A percentile compares a stretch with the other conserved stretches of the same genome.
These are phyloP conservation scores for Monoraphidium neglectum DNA, from an alignment of 139 green algal species.

Conservation along the genomic window DNA sequence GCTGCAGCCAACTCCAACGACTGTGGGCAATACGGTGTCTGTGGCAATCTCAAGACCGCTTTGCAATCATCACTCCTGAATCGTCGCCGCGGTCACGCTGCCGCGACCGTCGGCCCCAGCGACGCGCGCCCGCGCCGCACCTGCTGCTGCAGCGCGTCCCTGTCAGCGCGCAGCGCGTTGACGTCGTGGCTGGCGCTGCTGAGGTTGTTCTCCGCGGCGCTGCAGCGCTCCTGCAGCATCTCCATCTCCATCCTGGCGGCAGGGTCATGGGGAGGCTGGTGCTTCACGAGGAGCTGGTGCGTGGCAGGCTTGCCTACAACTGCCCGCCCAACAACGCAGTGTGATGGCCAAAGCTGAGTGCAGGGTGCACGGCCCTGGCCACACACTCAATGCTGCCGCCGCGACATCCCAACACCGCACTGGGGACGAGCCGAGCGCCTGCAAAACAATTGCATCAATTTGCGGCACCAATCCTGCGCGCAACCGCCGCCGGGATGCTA, in stretches of 20 bases:
- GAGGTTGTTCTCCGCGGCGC: conserved; percentile 1
- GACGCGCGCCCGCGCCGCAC: too few relatives aligned
- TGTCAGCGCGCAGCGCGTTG: conserved; percentile 8
- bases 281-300: not conserved
- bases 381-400: too few relatives aligned
- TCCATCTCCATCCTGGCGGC: conserved; percentile 29
- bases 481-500: not conserved
- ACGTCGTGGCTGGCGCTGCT: conserved; percentile 8
- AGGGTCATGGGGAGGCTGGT: not conserved
- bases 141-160: conserved; percentile 16
- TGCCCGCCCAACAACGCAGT: not conserved
- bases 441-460: not conserved
- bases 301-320: not conserved
- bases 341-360: too few relatives aligned
- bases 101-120: too few relatives aligned
- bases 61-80: too few relatives aligned
- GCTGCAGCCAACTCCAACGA: not conserved
- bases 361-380: too few relatives aligned
- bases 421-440: not conserved
- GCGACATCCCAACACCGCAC: too few relatives aligned
- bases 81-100: too few relatives aligned
- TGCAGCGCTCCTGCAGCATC: conserved; percentile 24
- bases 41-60: not conserved
- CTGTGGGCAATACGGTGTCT: not conserved
- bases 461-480: not conserved